These are phyloP conservation scores for Boletus calvinii DNA, from an alignment of 1,284 basidiomycete species.

Conservation along the genomic window DNA sequence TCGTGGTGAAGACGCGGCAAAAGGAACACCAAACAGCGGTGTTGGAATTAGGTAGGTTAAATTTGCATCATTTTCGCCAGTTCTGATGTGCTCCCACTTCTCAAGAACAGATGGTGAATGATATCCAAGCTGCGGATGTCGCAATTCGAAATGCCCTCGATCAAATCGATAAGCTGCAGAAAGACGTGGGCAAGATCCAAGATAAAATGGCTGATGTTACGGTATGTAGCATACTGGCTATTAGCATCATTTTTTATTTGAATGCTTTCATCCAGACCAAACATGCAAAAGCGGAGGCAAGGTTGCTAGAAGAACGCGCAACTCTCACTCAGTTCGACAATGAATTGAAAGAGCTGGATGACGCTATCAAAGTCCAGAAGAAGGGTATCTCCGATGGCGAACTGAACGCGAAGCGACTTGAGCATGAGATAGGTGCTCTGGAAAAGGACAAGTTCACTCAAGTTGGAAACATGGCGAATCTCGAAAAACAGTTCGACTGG, in stretches of 20 bases:
- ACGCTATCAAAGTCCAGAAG: slow-evolving; percentile 81
- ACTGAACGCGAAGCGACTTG: slow-evolving; percentile 59
- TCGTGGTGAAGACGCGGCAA: slow-evolving; percentile 82
- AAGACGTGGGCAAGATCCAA: slow-evolving; percentile 64
- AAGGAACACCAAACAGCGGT: slow-evolving; percentile 87
- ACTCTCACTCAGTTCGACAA: slow-evolving; percentile 86
- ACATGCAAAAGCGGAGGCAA: slow-evolving; percentile 65
- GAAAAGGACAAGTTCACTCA: slow-evolving; percentile 54
- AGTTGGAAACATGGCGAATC: slow-evolving; percentile 44
- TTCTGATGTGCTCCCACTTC: not conserved
- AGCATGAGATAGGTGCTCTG: slow-evolving; percentile 51
- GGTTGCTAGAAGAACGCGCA: slow-evolving; percentile 81
- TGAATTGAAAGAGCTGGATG: slow-evolving; percentile 82
- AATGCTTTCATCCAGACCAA: slow-evolving; percentile 42
- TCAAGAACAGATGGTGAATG: slow-evolving; percentile 80
- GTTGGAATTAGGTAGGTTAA: slow-evolving; percentile 76
- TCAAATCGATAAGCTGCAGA: slow-evolving; percentile 58
- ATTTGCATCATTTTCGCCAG: not conserved
- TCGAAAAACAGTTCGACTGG: slow-evolving; percentile 89
- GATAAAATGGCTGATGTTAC: slow-evolving; percentile 53
- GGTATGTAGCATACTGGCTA: slow-evolving; percentile 36
- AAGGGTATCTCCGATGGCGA: slow-evolving; percentile 73
- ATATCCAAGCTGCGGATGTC: slow-evolving; percentile 63
- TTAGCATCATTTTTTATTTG: not conserved
- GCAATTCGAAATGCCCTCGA: slow-evolving; percentile 62